A percentile compares a stretch with the other conserved stretches of the same genome.
phyloP scores from a whole-genome alignment of 352 stramenopile genomes.

The Globisporangium perplexum region DNA sequence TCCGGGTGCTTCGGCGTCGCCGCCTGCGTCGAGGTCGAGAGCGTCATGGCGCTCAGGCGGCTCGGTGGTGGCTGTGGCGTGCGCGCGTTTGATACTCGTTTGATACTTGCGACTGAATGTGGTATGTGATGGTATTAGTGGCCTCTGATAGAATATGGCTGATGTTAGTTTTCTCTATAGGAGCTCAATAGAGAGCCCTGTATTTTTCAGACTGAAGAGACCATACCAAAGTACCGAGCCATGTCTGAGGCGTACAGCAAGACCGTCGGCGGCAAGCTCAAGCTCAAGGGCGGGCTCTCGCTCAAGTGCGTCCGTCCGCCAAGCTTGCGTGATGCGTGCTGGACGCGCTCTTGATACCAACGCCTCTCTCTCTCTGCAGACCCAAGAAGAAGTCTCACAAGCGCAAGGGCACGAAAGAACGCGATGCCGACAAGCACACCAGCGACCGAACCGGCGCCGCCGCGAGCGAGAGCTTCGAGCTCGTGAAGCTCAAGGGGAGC shows the following conservation, averaged over 20 bases:
- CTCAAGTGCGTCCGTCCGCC: constrained; percentile 41
- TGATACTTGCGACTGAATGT: too few species aligned
- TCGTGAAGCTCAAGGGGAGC: constrained; percentile 72
- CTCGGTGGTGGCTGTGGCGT: neutral
- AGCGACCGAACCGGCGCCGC: constrained; percentile 14
- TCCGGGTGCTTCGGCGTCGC: constrained; percentile 11
- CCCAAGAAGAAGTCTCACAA: constrained; percentile 41
- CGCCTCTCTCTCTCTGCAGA: constrained; percentile 9
- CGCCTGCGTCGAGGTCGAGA: neutral
- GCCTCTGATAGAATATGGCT: too few species aligned
- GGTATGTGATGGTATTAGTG: too few species aligned
- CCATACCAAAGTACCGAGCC: neutral
- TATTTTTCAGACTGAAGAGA: too few species aligned
- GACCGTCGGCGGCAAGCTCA: constrained; percentile 70
- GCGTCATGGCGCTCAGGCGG: neutral
- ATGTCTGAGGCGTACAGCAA: constrained; percentile 44
- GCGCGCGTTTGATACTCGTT: neutral
- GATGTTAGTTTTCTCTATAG: too few species aligned
- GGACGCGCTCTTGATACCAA: neutral
- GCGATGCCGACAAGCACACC: constrained; percentile 19
- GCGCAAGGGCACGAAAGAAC: constrained; percentile 38
- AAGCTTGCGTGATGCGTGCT: too few species aligned
- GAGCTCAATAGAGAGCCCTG: too few species aligned
- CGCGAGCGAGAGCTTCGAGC: constrained; percentile 41
- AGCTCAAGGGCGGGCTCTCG: constrained; percentile 82